Evolutionary conservation across 495 filamentous ascomycete species (phyloP), one percentile per base, ranked within the genome.

Genomic region (Aspergillus taichungensis): DNA sequence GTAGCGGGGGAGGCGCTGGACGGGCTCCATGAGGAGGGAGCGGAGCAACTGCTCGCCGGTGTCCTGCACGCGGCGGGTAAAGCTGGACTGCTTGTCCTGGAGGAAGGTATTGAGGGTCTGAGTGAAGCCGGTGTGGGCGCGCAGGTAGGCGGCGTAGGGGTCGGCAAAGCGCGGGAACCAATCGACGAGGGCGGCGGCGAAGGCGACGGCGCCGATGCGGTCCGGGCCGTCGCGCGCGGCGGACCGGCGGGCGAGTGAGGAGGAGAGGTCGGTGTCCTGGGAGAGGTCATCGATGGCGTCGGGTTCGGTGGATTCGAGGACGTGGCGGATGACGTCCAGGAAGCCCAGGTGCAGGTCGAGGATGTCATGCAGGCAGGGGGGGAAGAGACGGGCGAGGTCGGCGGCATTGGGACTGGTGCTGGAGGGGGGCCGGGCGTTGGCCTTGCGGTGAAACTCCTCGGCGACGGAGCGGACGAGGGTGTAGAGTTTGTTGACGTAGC

Each of bases 21-120:
- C 89, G 1, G 92, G 92, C 64, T 99, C 92, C 64, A 97, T 97
- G 35, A 97, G 73, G 41, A 90, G 72, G n/a, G 90, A 95, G 33
- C 88, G 87, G 29, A 99, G 71, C 44, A 79, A 74, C 55, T 99
- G 94, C 59, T 99, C 92, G 33, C 92, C 94, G 8, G 82, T 85
- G 43, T 90, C 80, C 34, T 87, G 81, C 1, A 96, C 75, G 44
- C 83, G 67, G 56, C 80, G 79, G 0, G 84, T 83, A 55, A 94
- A 88, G 52, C 83, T 88, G 3, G 91, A 88, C 36, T 83, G 78
- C 13, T 63, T 70, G 50, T 86, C 80, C 53, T 78, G 82, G 53
- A 85, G 71, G 56, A 89, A 85, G 4, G 73, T 69, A 43, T 80
- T 86, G 30, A 97, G 74, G 6, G 86, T 78, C 52, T 87, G 80